Conservation (phyloP, 1,284 basidiomycete genomes). For the Apiotrichum sp. region DNA sequence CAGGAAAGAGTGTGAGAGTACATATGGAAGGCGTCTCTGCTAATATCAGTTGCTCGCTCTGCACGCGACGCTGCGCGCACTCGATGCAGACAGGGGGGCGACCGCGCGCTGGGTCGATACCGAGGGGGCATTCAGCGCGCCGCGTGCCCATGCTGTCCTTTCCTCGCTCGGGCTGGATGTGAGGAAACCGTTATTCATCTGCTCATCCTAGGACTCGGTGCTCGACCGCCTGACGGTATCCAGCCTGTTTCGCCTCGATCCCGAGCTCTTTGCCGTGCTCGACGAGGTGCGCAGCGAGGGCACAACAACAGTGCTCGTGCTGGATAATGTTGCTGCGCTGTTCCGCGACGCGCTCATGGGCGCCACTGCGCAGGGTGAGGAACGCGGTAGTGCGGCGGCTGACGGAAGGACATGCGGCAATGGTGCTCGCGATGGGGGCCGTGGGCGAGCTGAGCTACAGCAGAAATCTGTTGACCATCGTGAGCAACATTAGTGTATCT, state of each 20-base stretch:
- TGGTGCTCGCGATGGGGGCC: conserved; percentile 40
- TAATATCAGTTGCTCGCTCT: conserved; percentile 34
- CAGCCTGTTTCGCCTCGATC: conserved; percentile 35
- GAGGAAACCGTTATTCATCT: conserved; percentile 4
- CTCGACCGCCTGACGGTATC: conserved; percentile 31
- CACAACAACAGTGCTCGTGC: conserved; percentile 23
- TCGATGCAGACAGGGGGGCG: conserved; percentile 18
- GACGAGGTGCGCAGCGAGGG: conserved; percentile 3
- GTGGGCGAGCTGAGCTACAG: conserved; percentile 30
- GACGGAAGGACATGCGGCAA: conserved; percentile 37
- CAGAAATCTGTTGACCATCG: conserved; percentile 25
- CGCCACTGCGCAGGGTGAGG: conserved; percentile 37
- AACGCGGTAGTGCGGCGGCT: not conserved
- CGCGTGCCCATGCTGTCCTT: conserved; percentile 30
- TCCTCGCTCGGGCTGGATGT: conserved; percentile 22
- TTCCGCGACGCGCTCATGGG: conserved; percentile 37
- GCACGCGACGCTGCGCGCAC: conserved; percentile 29
- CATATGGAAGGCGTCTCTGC: not conserved
- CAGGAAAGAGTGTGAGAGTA: conserved; percentile 39
- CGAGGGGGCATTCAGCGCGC: conserved; percentile 36
- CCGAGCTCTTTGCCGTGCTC: conserved; percentile 26
- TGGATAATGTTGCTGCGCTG: conserved; percentile 36
- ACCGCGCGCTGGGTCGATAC: conserved; percentile 43
- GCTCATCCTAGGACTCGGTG: conserved; percentile 7
- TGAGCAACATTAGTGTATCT: conserved; percentile 7